Evolutionary conservation across 2,329 filamentous ascomycete genomes (phyloP).

Genomic region (Helotiales sp.): DNA sequence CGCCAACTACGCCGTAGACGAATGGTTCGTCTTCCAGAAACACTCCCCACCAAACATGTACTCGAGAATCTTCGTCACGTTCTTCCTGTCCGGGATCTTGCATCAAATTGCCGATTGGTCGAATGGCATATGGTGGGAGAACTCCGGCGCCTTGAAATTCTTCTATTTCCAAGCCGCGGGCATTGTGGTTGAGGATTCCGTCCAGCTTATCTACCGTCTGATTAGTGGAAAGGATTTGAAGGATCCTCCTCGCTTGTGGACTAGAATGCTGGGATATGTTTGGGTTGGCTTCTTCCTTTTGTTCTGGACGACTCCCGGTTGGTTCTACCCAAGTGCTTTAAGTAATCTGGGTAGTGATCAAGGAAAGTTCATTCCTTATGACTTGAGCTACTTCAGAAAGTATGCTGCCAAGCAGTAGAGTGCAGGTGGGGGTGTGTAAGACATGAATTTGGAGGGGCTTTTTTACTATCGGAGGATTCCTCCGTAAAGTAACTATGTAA

Average conservation of each 20-base stretch:
- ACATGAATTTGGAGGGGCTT: too few relatives aligned
- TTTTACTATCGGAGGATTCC: too few relatives aligned
- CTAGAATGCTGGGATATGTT: conserved; percentile 24
- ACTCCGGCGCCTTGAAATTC: conserved; percentile 34
- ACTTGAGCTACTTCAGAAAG: conserved; percentile 7
- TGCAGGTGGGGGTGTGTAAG: too few relatives aligned
- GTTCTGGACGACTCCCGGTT: conserved; percentile 21
- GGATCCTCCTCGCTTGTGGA: conserved; percentile 3
- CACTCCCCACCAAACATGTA: conserved; percentile 37
- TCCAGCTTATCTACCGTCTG: conserved; percentile 34
- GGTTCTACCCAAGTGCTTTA: conserved; percentile 12
- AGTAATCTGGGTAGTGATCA: background rate
- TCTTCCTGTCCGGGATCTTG: conserved; percentile 39
- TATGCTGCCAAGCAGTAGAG: conserved; percentile 1
- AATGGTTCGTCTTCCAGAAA: conserved; percentile 3
- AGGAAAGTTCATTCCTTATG: conserved; percentile 11
- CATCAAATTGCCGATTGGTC: conserved; percentile 34
- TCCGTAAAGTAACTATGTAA: too few relatives aligned
- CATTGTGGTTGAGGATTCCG: conserved; percentile 42
- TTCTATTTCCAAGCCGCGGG: conserved; percentile 38
- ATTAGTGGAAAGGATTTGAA: conserved; percentile 7
- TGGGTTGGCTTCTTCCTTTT: conserved; percentile 34
- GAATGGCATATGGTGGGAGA: conserved; percentile 26
- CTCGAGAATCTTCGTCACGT: conserved; percentile 40
- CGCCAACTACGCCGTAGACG: conserved; percentile 4